Evolutionary conservation across 371 early-diverging fungal species (phyloP), one percentile per base, ranked within the genome.

Genomic region (Mortierella sp.): DNA sequence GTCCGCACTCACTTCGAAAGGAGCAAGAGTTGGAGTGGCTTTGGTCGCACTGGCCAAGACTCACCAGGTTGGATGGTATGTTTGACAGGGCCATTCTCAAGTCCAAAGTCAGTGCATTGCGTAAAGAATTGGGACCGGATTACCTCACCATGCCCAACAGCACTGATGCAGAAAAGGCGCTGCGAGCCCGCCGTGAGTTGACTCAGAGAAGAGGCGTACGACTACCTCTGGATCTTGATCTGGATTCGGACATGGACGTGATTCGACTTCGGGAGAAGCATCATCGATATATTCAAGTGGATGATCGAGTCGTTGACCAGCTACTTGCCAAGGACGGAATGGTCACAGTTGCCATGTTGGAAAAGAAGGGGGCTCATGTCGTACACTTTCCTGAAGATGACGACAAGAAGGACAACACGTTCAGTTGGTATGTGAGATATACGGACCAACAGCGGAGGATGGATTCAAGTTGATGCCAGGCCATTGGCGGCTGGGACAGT

Each of bases 21-120:
- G 27, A 37, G 0, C 37, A 46, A 2, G 71, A 70, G 46, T 21
- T 58, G 14, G 56, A 37, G 2, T 70, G 71, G 71, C 27, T 70
- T 22, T 25, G 44, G 6, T 13, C 34, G 0, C 53, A 63, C 37
- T 70, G 63, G 71, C 71, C 71, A 37, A 47, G 22, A 9, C 22
- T 70, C 39, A 53, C 17, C 16, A 27, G 16, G 16, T 1, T 70
- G 14, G 40, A 28, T 22, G 71, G 71, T 3, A 45, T 59, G 34
- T 68, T 29, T 39, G 68, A 68, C 45, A 19, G 28, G 10, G 60
- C 54, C 12, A 17, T 44, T 9, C 0, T 63, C n/a, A 21, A 28
- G 39, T 2, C 22, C 0, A 22, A 19, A 8, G 51, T 57, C 4
- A n/a, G 13, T 7, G 39, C 40, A 21, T 6, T 54, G 17, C n/a